These are phyloP conservation scores for Saccharomyces cerevisiae DNA, from an alignment of 805 yeast genomes.

Conservation along the genomic window DNA sequence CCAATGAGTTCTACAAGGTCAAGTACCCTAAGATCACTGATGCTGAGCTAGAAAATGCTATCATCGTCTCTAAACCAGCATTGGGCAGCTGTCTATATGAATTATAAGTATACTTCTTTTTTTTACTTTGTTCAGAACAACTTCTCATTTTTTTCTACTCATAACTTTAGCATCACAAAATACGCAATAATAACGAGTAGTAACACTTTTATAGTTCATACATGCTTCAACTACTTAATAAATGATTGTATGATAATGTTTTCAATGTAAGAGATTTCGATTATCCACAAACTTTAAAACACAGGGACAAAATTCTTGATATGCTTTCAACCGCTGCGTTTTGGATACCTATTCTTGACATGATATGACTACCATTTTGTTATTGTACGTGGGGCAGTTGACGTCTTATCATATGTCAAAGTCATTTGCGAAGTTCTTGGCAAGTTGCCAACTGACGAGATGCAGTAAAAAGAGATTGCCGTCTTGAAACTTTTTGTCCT, in stretches of 20 bases:
- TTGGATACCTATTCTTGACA: too few species aligned
- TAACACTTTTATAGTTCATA: neutral
- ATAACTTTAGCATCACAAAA: neutral
- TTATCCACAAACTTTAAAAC: neutral
- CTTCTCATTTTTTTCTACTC: neutral
- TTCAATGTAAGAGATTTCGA: neutral
- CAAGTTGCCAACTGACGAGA: neutral
- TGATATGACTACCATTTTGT: too few species aligned
- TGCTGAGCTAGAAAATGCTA: constrained; percentile 40
- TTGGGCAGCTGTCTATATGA: constrained; percentile 37
- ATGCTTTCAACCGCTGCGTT: neutral
- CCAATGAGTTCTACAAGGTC: constrained; percentile 42
- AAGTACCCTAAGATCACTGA: constrained; percentile 42
- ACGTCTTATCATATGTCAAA: neutral
- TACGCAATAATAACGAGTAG: neutral
- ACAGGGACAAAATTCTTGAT: neutral
- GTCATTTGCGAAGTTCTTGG: neutral
- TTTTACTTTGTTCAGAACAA: neutral
- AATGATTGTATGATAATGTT: neutral
- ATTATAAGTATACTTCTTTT: constrained; percentile 5
- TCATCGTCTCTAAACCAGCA: constrained; percentile 49
- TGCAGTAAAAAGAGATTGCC: neutral
- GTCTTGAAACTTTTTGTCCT: neutral
- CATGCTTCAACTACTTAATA: neutral
- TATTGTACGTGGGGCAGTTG: neutral